A percentile compares a stretch with the other conserved stretches of the same genome.
Evolutionary conservation across 73 alveolate species (phyloP).

Genomic region (Symbiodinium natans): DNA sequence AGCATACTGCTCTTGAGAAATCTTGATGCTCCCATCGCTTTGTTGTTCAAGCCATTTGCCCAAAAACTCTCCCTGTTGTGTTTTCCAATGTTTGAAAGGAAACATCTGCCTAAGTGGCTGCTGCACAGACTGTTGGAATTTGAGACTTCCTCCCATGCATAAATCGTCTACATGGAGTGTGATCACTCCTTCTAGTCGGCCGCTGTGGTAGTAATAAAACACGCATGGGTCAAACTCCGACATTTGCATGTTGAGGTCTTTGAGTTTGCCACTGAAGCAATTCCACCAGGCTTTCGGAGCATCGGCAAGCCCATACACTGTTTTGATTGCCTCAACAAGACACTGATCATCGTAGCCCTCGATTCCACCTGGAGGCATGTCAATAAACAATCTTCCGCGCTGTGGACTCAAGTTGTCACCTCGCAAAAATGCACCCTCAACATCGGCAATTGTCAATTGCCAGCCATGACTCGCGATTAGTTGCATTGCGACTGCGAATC

Average conservation of each 20-base stretch:
- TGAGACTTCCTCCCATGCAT: not conserved
- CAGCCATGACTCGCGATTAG: not conserved
- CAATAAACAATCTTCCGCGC: not conserved
- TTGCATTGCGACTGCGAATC: not conserved
- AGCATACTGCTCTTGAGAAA: not conserved
- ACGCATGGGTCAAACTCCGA: not conserved
- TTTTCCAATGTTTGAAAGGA: not conserved
- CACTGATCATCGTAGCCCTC: not conserved
- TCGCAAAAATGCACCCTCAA: not conserved
- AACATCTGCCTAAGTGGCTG: not conserved
- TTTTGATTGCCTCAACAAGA: not conserved
- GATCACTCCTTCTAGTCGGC: not conserved
- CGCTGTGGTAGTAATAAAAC: not conserved
- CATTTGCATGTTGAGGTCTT: not conserved
- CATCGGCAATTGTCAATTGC: not conserved
- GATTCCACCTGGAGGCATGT: not conserved
- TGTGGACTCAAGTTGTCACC: not conserved
- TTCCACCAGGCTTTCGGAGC: conserved; percentile 3
- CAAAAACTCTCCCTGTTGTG: not conserved
- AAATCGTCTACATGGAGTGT: not conserved
- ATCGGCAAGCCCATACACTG: not conserved
- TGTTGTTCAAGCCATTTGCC: not conserved
- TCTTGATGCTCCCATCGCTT: not conserved
- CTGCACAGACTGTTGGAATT: not conserved
- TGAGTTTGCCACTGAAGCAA: not conserved